Evolutionary conservation across 768 basidiomycete species (phyloP), one percentile per base, ranked within the genome.

Genomic region (Russula earlei): DNA sequence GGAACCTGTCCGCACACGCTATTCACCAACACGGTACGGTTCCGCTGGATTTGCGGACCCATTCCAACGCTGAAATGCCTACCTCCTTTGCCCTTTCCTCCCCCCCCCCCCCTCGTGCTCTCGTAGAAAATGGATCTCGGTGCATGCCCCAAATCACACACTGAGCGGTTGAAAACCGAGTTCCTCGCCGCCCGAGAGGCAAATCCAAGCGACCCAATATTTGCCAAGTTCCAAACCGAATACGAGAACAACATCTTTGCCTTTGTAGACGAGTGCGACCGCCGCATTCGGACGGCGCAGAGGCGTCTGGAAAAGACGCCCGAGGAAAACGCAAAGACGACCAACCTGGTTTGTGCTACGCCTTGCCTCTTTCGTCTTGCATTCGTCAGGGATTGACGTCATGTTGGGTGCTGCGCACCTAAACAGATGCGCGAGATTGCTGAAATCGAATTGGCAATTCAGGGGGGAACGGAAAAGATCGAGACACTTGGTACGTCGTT

Each of bases 401-500:
- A 29, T 40, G 24, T n/a, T 49, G 43, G 34, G 40, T 11, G 29
- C 51, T n/a, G n/a, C n/a, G n/a, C n/a, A n/a, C n/a, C n/a, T n/a
- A n/a, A n/a, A 14, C 63, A 91, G 89, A 99, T 99, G 96, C 79
- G 92, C 61, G 96, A 99, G 79, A 97, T 99, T 72, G 96, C 91
- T 55, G 96, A 99, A 75, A 97, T 99, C 69, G 95, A 98, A 75
- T 74, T 97, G 62, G 94, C 96, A 53, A 97, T 98, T 68, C 94
- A 98, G 74, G 93, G 93, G 64, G 94, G 93, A 54, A 99, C 96
- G 44, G 91, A 96, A 70, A 97, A 97, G 76, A 96, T 99, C 64
- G 96, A 99, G 72, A 78, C 82, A 31, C 76, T 98, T 37, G 94
- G 91, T 85, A 64, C 54, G 80, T 71, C 36, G 58, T 56, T 37